Base-by-base conservation (phyloP, 1,139 yeast genomes). In the Scheffersomyces illinoinensis region DNA sequence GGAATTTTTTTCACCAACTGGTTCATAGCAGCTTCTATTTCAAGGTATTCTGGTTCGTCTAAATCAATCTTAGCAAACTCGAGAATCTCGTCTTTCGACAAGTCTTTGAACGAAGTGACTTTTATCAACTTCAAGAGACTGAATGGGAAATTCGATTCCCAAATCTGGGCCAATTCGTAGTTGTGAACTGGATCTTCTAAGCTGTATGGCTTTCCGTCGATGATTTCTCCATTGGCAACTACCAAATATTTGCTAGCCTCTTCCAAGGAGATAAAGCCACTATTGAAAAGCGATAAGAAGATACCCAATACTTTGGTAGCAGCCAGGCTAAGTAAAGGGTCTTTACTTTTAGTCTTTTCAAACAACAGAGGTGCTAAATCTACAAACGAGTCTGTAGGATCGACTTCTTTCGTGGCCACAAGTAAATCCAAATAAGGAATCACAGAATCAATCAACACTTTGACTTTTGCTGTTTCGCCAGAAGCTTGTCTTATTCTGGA, bases 351-450 rank as follows among this genome's bases (percentile, higher is more conserved):
- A 8, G 61, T 55, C 52, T 55, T 52, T 8, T 55, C 53, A 46
- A 53, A 57, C 24, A 61, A 50, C 1, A 18, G 46, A n/a, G 63
- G 63, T 8, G 62, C 60, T 4, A 53, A 33, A 5, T 55, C 47
- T 7, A 61, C 53, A 21, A 59, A 59, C n/a, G 59, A 56, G 47
- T 59, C 58, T 5, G 56, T 19, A 21, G 59, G 52, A 8, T 54
- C 55, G n/a, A 59, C 50, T 10, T 51, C 58, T 21, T 61, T 54
- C 20, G 51, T 48, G 19, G 62, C 58, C 48, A 57, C 55, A 23
- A 61, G 54, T 3, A 61, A 52, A 26, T 61, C 59, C 47, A 59
- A 61, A 39, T 54, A 58, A 12, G 63, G 63, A 33, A 55, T 54
- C n/a, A 54, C 52, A 3, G 19, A n/a, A 21, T 57, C 53, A 19